Conservation (phyloP, 768 basidiomycete species). For the Naganishia vishniacii region DNA sequence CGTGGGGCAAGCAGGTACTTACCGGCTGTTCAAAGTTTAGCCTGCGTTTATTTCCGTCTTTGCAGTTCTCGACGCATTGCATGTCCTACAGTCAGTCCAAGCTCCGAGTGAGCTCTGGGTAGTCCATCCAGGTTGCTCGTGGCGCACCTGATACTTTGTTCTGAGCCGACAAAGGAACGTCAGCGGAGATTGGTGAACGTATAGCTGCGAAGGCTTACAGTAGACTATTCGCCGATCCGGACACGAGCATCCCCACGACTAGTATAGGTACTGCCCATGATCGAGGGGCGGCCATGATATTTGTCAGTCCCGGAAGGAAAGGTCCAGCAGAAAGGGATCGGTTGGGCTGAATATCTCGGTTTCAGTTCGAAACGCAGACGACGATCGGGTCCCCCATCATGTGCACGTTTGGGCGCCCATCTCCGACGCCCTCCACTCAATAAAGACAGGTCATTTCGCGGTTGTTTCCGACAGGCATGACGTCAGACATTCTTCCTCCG, state of each 20-base stretch:
- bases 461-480: too few species aligned
- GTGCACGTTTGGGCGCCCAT: too few species aligned
- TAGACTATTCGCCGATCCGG: conserved; percentile 50
- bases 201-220: conserved; percentile 25
- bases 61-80: conserved; percentile 96
- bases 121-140: background rate
- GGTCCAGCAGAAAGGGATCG: too few species aligned
- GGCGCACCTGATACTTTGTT: conserved; percentile 38
- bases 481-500: too few species aligned
- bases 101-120: conserved; percentile 45
- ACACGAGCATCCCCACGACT: conserved; percentile 82
- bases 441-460: too few species aligned
- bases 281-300: conserved; percentile 4
- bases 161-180: conserved; percentile 54
- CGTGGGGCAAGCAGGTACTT: conserved; percentile 51
- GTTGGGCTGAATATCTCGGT: too few species aligned
- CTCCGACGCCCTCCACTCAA: too few species aligned
- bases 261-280: conserved; percentile 53
- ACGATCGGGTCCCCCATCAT: too few species aligned
- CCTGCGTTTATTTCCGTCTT: conserved; percentile 58
- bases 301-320: too few species aligned
- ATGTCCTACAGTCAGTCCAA: conserved; percentile 58
- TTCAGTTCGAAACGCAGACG: too few species aligned
- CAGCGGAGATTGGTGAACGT: conserved; percentile 69
- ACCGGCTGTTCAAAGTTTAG: conserved; percentile 90